Base-by-base conservation (phyloP, 2,329 filamentous ascomycete genomes). In the Trichoderma sp. region DNA sequence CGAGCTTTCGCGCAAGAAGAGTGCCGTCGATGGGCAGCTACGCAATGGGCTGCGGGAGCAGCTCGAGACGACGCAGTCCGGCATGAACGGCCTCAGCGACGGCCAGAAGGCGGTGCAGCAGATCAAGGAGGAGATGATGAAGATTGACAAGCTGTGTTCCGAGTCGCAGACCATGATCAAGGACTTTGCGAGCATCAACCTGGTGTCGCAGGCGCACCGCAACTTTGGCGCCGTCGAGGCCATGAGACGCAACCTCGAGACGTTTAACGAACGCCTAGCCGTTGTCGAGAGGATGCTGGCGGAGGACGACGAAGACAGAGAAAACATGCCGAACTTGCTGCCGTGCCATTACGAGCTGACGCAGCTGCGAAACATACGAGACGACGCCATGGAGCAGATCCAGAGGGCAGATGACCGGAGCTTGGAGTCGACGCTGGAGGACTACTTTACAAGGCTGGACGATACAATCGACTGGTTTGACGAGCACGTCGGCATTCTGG, bases 91-190 rank as follows among this genome's bases (percentile, higher is more conserved):
- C 74, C 91, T 99, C 75, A 90, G 89, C 58, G 94, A 98, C 79
- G 95, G 95, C 71, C 95, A 98, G 82, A 93, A 95, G 81, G 93
- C 93, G 73, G 93, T 99, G 43, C 92, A 93, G 79, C 89, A 92
- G 77, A 98, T 98, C 83, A 97, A 97, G 82, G 95, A 98, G 76
- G 96, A 99, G 84, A 96, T 99, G 90, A 94, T 97, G 86, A 97
- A 95, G 83, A 98, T 99, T 78, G 96, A 99, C 85, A 94, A 93
- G 83, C 89, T 99, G 74, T 99, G 96, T 84, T 94, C 95, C 74
- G 97, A 99, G 83, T 95, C 95, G 69, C 95, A 98, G 85, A 94
- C 93, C 80, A 98, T 98, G 90, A 97, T 99, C 78, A 91, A 93
- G 78, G 96, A 99, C 85, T 98, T 99, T 82, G 92, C 92, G 43